phyloP scores from a whole-genome alignment of 225 moss, liverwort and hornwort genomes.

The Pseudisothecium myosuroides region DNA sequence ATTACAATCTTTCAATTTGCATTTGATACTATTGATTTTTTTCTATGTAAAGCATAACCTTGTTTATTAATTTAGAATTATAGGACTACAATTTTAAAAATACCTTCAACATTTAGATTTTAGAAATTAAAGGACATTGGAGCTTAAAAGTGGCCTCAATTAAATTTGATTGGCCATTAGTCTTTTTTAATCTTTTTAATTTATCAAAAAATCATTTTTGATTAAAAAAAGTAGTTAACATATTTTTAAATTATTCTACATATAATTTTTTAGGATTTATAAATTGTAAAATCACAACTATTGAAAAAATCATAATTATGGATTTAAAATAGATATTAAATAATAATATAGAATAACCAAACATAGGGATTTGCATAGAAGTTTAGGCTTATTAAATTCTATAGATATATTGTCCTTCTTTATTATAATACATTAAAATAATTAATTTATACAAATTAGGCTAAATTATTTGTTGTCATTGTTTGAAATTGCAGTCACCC shows the following conservation, averaged over 20 bases:
- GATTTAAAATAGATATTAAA: not conserved
- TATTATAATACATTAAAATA: too few relatives aligned
- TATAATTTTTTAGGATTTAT: not conserved
- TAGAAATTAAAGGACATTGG: too few relatives aligned
- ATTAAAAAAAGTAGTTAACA: too few relatives aligned
- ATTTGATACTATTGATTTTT: not conserved
- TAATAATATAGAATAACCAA: not conserved
- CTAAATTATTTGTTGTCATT: not conserved
- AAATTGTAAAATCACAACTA: not conserved
- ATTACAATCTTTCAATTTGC: not conserved
- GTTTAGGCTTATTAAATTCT: not conserved
- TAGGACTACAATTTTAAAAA: not conserved
- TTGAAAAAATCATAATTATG: not conserved
- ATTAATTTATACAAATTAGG: too few relatives aligned
- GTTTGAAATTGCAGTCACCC: conserved; percentile 29
- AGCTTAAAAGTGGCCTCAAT: not conserved
- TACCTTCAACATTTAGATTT: not conserved
- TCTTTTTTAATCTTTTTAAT: not conserved
- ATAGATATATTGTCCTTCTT: not conserved
- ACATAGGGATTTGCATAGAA: fast-evolving
- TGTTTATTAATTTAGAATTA: not conserved
- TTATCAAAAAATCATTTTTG: not conserved
- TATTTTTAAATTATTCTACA: not conserved
- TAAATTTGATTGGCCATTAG: not conserved
- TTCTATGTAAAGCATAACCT: not conserved